These are phyloP conservation scores for Trichaptum fuscoviolaceum DNA, from an alignment of 768 basidiomycete genomes.

Conservation along the genomic window DNA sequence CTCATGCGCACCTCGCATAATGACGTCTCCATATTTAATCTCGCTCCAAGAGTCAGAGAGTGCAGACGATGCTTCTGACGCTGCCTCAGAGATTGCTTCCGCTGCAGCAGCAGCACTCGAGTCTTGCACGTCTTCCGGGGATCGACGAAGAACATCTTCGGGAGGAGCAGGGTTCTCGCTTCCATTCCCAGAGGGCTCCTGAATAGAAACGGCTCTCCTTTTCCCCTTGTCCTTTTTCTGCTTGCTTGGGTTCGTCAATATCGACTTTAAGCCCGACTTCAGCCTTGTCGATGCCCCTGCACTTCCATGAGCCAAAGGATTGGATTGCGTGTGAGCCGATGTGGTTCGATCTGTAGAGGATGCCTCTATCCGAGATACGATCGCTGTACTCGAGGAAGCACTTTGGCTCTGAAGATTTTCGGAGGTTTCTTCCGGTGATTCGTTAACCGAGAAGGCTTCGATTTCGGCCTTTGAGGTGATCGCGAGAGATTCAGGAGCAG, in stretches of 20 bases:
- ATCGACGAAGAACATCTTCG: conserved; percentile 58
- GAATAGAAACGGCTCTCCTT: conserved; percentile 20
- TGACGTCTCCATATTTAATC: conserved; percentile 42
- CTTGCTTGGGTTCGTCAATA: neutral
- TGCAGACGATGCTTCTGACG: conserved; percentile 11
- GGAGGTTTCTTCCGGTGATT: neutral
- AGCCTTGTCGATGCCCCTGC: conserved; percentile 5
- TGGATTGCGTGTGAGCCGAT: neutral
- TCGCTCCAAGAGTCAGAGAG: neutral
- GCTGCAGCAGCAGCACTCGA: conserved; percentile 62
- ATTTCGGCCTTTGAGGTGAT: neutral
- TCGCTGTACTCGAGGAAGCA: conserved; percentile 6
- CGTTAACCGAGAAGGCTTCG: neutral
- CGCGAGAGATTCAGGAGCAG: conserved; percentile 2
- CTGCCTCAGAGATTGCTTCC: conserved; percentile 15
- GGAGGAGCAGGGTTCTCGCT: conserved; percentile 47
- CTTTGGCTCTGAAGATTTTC: neutral
- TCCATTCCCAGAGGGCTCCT: conserved; percentile 9
- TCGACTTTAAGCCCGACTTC: conserved; percentile 1
- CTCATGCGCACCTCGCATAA: conserved; percentile 63
- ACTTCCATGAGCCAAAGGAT: neutral
- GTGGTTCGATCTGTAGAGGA: conserved; percentile 5
- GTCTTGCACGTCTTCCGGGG: conserved; percentile 46
- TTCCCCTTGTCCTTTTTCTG: conserved; percentile 20
- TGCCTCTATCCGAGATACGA: conserved; percentile 4